phyloP scores from a whole-genome alignment of 768 basidiomycete species.

The Mycena maculata region DNA sequence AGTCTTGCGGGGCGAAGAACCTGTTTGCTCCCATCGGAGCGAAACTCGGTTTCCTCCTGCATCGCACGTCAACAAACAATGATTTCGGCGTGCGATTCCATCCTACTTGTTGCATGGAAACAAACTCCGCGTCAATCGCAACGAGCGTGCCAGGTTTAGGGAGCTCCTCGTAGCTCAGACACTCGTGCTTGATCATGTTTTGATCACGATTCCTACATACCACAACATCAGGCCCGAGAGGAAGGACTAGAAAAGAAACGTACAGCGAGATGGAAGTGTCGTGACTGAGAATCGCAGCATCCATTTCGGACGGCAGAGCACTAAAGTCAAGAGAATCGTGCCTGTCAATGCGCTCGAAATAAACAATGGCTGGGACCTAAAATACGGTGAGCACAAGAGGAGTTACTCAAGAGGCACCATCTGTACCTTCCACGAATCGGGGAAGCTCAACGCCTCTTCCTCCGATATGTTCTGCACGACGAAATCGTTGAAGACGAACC shows the following conservation, averaged over 20 bases:
- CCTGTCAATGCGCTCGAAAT: conserved; percentile 82
- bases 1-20: conserved; percentile 91
- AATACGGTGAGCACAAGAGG: conserved; percentile 34
- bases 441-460: conserved; percentile 88
- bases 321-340: conserved; percentile 69
- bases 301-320: conserved; percentile 71
- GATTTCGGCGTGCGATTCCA: neutral
- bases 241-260: conserved; percentile 39
- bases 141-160: conserved; percentile 89
- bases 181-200: conserved; percentile 80
- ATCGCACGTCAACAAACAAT: neutral
- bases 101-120: conserved; percentile 90
- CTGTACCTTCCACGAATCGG: conserved; percentile 91
- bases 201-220: conserved; percentile 77
- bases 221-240: neutral
- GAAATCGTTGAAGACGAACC: conserved; percentile 99
- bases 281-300: conserved; percentile 79
- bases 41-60: conserved; percentile 94
- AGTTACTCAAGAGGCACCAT: neutral
- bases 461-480: conserved; percentile 86
- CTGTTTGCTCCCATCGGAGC: conserved; percentile 94
- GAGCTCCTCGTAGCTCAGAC: conserved; percentile 77
- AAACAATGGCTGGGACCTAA: conserved; percentile 90
- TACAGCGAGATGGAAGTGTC: conserved; percentile 93
- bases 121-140: conserved; percentile 98